Evolutionary conservation across 106 monocot species (phyloP).

Genomic region (Dioscorea alata): DNA sequence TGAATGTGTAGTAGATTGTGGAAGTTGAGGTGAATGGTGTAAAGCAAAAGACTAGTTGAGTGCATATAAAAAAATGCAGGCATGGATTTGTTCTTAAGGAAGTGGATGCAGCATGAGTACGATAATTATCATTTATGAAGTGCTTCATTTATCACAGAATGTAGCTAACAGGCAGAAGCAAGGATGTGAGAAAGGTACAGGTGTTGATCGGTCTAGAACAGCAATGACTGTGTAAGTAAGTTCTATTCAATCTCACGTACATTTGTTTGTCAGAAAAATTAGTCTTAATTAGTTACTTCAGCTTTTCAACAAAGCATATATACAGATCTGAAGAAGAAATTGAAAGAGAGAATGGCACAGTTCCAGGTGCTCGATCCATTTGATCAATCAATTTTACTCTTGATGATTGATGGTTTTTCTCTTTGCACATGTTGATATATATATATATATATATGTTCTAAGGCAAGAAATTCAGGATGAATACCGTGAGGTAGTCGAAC

Average conservation of each 20-base stretch:
- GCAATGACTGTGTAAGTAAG: conserved; percentile 67
- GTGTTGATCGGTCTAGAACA: conserved; percentile 50
- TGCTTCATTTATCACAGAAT: conserved; percentile 26
- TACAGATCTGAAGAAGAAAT: conserved; percentile 49
- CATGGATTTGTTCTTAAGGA: no score
- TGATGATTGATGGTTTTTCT: no score
- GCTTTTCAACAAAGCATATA: not conserved
- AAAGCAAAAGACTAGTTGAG: conserved; percentile 90
- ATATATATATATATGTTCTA: conserved; percentile 23
- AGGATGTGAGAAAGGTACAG: conserved; percentile 51
- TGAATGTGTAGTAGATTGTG: conserved; percentile 42
- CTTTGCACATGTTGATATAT: no score
- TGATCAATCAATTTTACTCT: no score
- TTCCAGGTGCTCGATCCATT: conserved; percentile 57
- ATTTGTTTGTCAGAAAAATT: not conserved
- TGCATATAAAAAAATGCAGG: conserved; percentile 93
- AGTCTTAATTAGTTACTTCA: not conserved
- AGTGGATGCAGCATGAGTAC: no score
- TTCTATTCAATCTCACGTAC: not conserved
- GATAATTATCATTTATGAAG: not conserved
- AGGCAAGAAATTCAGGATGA: conserved; percentile 50
- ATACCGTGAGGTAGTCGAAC: conserved; percentile 51
- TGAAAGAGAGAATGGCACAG: conserved; percentile 50
- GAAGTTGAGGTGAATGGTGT: conserved; percentile 92
- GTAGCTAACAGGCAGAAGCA: conserved; percentile 38